Evolutionary conservation across 208 protist species (phyloP), one percentile per base, ranked within the genome.

Genomic region (Phytomonas serpens): DNA sequence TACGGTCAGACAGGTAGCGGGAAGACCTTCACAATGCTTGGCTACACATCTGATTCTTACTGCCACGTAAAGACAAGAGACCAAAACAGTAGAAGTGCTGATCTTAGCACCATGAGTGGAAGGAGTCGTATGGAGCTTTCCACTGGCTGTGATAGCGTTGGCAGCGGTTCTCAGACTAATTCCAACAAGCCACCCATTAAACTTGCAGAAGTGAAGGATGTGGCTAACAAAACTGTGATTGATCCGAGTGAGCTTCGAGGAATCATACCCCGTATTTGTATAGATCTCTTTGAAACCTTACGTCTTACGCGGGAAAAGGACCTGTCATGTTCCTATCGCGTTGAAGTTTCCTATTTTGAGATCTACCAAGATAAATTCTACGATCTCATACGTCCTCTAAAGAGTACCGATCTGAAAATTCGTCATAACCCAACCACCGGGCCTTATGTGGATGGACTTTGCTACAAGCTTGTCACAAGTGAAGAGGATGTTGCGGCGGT

Each of bases 21-120:
- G 77, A 98, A 98, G 77, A 97, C 95, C 23, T 96, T 96, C 82
- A 97, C 95, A 29, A 98, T 97, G 84, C 78, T 94, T 30, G 94
- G 94, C 47, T 89, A 91, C 73, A 76, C 79, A 7, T 86, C 88
- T 37, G 19, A 57, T 23, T 0, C 47, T 6, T 6, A 57, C 47
- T 19, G 13, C 19, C 47, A 6, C 0, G 47, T 19, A 6, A 57
- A 57, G 16, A 27, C 16, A 23, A 19, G 47, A 27, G 37, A 67
- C 38, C 34, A 23, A 6, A 67, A 1, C 42, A 77, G 64, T 66
- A 79, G 42, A 42, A 80, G 64, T 34, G 77, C 67, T 69, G 80
- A 80, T 51, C 68, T 74, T 27, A 69, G 36, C 36, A 57, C 42
- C 1, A 6, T 19, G 23, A 67, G 34, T 51, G 63, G 4, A 27